Conservation (phyloP, 2,329 filamentous ascomycete species). For the Cylindrodendrum hubeiense region DNA sequence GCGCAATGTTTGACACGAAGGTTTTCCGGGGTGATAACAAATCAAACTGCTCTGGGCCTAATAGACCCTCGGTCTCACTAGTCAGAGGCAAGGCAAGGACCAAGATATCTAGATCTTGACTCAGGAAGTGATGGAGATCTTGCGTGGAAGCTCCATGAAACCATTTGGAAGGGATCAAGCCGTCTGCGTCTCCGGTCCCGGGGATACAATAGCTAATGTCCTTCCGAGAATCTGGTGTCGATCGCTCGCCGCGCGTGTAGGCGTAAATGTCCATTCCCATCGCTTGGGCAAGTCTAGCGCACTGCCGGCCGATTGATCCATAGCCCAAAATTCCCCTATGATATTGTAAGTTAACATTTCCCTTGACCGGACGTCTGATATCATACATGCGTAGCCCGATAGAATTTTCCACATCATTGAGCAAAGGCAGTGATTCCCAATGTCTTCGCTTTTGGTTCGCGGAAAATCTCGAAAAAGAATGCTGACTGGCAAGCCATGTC, state of each 20-base stretch:
- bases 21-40: no score
- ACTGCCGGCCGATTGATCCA: constrained; percentile 58
- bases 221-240: constrained; percentile 65
- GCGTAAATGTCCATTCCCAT: constrained; percentile 76
- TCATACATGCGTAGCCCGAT: no score
- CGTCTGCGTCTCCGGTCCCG: constrained; percentile 1
- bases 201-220: constrained; percentile 1
- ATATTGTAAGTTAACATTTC: no score
- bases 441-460: not conserved
- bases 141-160: constrained; percentile 47
- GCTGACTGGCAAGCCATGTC: constrained; percentile 7
- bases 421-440: not conserved
- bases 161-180: not conserved
- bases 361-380: no score
- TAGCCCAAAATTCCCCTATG: constrained; percentile 47
- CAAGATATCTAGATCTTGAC: constrained; percentile 56
- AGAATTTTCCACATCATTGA: no score
- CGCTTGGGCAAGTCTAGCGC: constrained; percentile 63
- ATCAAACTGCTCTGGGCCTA: no score
- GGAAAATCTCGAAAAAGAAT: not conserved
- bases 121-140: constrained; percentile 59
- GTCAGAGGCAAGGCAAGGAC: constrained; percentile 6
- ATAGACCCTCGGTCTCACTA: no score
- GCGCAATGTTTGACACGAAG: constrained; percentile 42
- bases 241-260: constrained; percentile 71